Evolutionary conservation across 2,329 filamentous ascomycete genomes (phyloP), one percentile per base, ranked within the genome.

Genomic region (Sporothrix mexicana): DNA sequence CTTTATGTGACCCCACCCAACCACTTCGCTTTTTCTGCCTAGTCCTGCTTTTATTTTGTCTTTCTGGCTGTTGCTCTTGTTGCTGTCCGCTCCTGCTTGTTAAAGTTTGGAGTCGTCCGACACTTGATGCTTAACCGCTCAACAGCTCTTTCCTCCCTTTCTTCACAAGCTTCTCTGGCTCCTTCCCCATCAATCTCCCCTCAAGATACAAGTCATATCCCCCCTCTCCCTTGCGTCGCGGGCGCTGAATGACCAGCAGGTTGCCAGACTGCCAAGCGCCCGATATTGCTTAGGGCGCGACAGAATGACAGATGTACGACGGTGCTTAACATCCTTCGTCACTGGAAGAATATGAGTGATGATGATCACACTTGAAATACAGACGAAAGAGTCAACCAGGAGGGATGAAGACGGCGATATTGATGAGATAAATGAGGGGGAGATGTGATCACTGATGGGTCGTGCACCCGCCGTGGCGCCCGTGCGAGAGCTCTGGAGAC

Each of bases 21-120:
- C 64, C 71, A 61, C 53, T 43, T 62, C 43, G 59, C 45, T 57
- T 66, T 70, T 70, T 69, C 53, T 23, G 64, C 64, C 64, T 67
- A 67, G 64, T 45, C 66, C 61, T 8, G 6, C 53, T 59, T 64
- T 51, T 69, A 51, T 68, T 67, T 61, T 70, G 2, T 70, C 13
- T 61, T n/a, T 41, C 12, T 68, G 7, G 7, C 30, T 36, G 4
- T 68, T 36, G 8, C 49, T 49, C 17, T 43, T 17, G 10, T 41
- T n/a, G 49, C 67, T 43, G 49, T n/a, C 23, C 20, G 41, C 25
- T 25, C 41, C 61, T 12, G 13, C 41, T 45, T 55, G 8, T 55
- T 36, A 7, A 7, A 36, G 30, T 36, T 36, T 36, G 30, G 30
- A 36, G 30, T 36, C 30, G 30, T 36, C 30, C 30, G 30, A 36